Base-by-base conservation (phyloP, 441 rosid species). In the Brassica balearica region DNA sequence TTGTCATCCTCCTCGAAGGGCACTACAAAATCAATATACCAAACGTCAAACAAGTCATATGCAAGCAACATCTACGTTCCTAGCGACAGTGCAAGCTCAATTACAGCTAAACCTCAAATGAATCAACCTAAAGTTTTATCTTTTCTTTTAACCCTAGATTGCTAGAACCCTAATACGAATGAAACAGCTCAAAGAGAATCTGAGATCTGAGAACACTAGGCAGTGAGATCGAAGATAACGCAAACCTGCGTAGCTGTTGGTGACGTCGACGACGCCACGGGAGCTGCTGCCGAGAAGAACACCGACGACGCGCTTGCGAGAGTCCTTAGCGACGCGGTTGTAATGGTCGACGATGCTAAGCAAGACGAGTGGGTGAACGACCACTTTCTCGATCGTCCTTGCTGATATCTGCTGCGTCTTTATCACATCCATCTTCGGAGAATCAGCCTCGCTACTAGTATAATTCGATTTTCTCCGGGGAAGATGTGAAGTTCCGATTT, bases 271-370 rank as follows among this genome's bases (percentile, higher is more conserved):
- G 66, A 86, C 80, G 63, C 59, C 59, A 53, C 59, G 59, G 3
- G 56, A 51, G 56, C 56, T 51, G 56, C 56, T 51, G 1, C 56
- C 61, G 69, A 94, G 96, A 3, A 94, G 77, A 71, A 94, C 92
- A 0, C 96, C 97, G 69, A 91, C 91, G 53, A 94, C 97, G 20
- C 96, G 95, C 82, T 87, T 91, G 81, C 89, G 90, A 5, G 93
- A 87, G 73, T 94, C 97, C 82, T 89, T 91, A 43, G 98, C 95
- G 71, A 94, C 97, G 65, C 97, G 83, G 81, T 86, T 91, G 88
- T 89, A 94, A 86, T 91, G 92, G 79, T 94, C 97, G 68, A 92
- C 97, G 84, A 94, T 87, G 80, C 96, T 94, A 9, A 92, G 91
- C 63, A 92, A 90, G 76, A 92, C 98, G 36, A 94, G 92, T 9